phyloP scores from a whole-genome alignment of 176 grass and related monocot species.

The Avena insularis region DNA sequence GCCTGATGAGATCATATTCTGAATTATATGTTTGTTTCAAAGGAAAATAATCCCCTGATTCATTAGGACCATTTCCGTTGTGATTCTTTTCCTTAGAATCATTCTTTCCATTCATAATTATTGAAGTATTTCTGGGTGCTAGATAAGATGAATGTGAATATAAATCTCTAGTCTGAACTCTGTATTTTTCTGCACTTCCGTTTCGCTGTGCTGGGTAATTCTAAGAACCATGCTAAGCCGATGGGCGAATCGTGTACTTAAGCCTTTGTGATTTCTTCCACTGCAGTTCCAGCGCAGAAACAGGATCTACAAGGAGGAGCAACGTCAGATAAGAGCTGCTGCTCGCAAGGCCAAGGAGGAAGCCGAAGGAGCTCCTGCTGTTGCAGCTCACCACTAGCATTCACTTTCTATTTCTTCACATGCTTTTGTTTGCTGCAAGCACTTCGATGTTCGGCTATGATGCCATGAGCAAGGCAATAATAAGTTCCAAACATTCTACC shows the following conservation, averaged over 20 bases:
- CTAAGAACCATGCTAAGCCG: background rate
- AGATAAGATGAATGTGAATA: background rate
- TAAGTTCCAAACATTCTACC: conserved; percentile 36
- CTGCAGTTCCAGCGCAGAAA: conserved; percentile 96
- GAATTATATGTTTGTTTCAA: background rate
- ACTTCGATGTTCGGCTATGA: conserved; percentile 34
- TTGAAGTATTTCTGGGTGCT: background rate
- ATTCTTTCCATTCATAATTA: background rate
- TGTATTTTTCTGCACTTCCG: conserved; percentile 16
- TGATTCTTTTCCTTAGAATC: background rate
- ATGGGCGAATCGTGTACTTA: background rate
- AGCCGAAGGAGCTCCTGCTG: conserved; percentile 45
- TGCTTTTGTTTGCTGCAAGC: conserved; percentile 35
- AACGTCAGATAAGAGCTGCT: conserved; percentile 83
- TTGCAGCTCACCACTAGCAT: conserved; percentile 63
- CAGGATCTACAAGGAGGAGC: conserved; percentile 97
- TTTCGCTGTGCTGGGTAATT: background rate
- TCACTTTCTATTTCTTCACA: conserved; percentile 5
- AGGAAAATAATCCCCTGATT: background rate
- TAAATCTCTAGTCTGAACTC: background rate
- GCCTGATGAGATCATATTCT: background rate
- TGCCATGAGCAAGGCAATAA: conserved; percentile 61
- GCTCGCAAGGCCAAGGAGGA: conserved; percentile 72
- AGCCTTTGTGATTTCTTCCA: conserved; percentile 15
- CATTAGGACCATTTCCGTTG: background rate